Base-by-base conservation (phyloP, 441 rosid species). In the Hura crepitans region DNA sequence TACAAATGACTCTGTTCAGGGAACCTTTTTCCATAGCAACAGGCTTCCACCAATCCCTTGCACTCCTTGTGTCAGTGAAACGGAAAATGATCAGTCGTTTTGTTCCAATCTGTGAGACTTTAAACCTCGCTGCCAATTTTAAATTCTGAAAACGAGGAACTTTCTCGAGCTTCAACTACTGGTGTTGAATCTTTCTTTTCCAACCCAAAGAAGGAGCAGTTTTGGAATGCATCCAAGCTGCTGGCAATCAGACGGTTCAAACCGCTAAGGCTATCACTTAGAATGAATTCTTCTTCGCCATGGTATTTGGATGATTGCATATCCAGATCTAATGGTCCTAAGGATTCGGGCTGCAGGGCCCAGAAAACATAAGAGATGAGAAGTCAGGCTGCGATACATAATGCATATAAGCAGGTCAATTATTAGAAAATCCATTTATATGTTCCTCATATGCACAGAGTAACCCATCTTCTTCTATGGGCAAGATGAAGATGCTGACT, bases 221-320 rank as follows among this genome's bases (percentile, higher is more conserved):
- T 95, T 74, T 90, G 98, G 69, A 90, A 95, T 58, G 96, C 93
- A 75, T 95, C 99, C 61, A 92, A 88, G 75, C 98, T 95, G 79
- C 88, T 95, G 25, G 95, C 98, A 73, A 92, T 87, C 68, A 92
- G 83, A 75, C 92, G 89, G 82, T 84, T 95, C 80, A 95, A 81
- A 72, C 92, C 87, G 28, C 97, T 86, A 22, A 92, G 90, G 83
- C 98, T 92, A 62, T 95, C 96, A 39, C 89, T 75, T 64, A 89
- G 76, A 63, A 86, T 83, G 53, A 92, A 50, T 69, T 90, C 97
- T 71, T 92, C 98, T 71, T 92, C 98, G 1, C 77, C 72, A 6
- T 68, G 83, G 81, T 88, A 89, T 83, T 85, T 92, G 14, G 88
- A 80, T n/a, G 95, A 80, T 65, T 85, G 87, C 35, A 83, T 73